Evolutionary conservation across 768 basidiomycete genomes (phyloP), one percentile per base, ranked within the genome.

Genomic region (Collybia mongolica): DNA sequence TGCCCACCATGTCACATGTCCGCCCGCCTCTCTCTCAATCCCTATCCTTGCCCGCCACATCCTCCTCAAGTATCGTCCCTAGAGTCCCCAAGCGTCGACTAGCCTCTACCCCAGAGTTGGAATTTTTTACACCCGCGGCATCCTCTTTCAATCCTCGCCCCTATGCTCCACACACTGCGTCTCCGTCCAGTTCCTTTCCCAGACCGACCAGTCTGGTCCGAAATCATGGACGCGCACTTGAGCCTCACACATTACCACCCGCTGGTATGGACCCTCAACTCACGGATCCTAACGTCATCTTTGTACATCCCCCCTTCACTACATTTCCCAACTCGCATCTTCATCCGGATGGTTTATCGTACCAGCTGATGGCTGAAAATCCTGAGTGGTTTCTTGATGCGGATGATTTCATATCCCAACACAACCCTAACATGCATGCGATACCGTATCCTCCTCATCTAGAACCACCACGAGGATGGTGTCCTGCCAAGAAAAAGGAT

Each of bases 381-480:
- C 77, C 80, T 6, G 82, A 90, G 48, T 92, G 90, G 90, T 92
- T 91, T 61, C 73, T 92, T 52, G 82, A 84, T 59, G 62, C 86
- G 15, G 63, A 70, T 45, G 89, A 91, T 65, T 91, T 88, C 56
- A 70, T 77, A 32, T 70, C 71, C 36, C 68, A 73, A 43, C 63
- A 67, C 41, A 75, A 73, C 45, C 65, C 67, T 37, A 79, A 80
- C 61, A 64, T 76, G 4, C 65, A 70, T 45, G 81, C 81, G n/a
- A 77, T 89, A 15, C 68, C 82, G 14, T 92, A 92, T 63, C 90
- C 90, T 11, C 73, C 86, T 35, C 76, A 81, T 63, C 80, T 92
- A 11, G 90, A 92, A 63, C 90, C 90, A 23, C 90, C 90, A 12
- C 75, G 90, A 48, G 90, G 90, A 23, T 92, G 90, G 90, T 90